Evolutionary conservation across 2,329 filamentous ascomycete genomes (phyloP), one percentile per base, ranked within the genome.

Genomic region (Fusarium sp.): DNA sequence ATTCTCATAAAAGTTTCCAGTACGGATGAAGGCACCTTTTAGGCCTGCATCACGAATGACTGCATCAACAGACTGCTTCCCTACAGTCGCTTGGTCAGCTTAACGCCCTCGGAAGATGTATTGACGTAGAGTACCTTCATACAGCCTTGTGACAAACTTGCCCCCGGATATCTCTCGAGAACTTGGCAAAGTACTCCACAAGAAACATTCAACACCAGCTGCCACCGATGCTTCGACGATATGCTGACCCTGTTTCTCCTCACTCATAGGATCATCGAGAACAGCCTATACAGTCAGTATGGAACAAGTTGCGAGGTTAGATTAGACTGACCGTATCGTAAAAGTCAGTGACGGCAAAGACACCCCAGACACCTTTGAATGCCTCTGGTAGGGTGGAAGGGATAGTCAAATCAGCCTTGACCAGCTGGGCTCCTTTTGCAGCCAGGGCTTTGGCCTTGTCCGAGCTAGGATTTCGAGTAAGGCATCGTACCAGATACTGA

Each of bases 1-100:
- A 10, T 66, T 66, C 38, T 66, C 63, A 24, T 66, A 66, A 15
- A 63, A 66, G 28, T 66, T 66, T 6, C 63, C 63, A n/a, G 63
- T 66, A 4, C 63, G 53, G 11, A 66, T 58, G 13, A 66, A 66
- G 8, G 37, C 42, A 11, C 63, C 63, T 15, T 58, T 63, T 37
- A 66, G 63, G 13, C 58, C 63, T 12, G 63, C 63, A n/a, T 54
- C 24, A 6, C 63, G 63, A 46, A 66, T 66, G 21, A 66, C 63
- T 1, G 59, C 63, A 24, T 66, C 63, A 35, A 66, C 63, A 6
- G 48, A 66, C 21, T 66, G 63, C 31, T 66, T 66, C 1, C 63
- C 63, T 66, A 2, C 1, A 28, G 42, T 29, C 9, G 8, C 15
- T 6, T 11, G 5, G 16, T 52, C 15, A 21, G 29, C 21, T 29